Evolutionary conservation across 805 yeast species (phyloP).

Genomic region (Candida sanyiensis): DNA sequence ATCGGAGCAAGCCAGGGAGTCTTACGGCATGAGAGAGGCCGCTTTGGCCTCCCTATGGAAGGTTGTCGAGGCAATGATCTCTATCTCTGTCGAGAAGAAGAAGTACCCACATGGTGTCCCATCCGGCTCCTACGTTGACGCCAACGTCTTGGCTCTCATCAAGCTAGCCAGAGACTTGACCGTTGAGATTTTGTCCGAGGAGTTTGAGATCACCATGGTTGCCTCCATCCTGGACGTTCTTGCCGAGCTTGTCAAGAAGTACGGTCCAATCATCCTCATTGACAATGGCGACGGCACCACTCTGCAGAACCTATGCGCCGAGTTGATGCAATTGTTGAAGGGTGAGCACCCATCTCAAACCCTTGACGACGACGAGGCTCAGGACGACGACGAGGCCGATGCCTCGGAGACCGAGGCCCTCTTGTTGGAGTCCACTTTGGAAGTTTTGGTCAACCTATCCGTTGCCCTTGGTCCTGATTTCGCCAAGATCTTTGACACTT

Average conservation of each 20-base stretch:
- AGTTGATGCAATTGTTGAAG: constrained; percentile 66
- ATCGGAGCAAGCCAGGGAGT: constrained; percentile 70
- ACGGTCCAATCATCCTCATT: constrained; percentile 68
- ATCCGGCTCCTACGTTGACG: constrained; percentile 52
- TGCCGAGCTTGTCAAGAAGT: constrained; percentile 56
- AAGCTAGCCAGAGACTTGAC: constrained; percentile 64
- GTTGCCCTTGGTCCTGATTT: constrained; percentile 77
- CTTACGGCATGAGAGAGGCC: constrained; percentile 87
- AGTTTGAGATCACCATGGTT: constrained; percentile 80
- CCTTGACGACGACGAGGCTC: constrained; percentile 62
- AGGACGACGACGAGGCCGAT: constrained; percentile 51
- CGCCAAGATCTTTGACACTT: constrained; percentile 60
- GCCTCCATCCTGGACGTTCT: constrained; percentile 70
- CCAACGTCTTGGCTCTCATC: constrained; percentile 51
- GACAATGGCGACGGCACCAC: constrained; percentile 51
- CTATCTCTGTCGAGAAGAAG: constrained; percentile 42
- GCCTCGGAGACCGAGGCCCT: constrained; percentile 59
- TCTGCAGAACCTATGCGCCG: constrained; percentile 64
- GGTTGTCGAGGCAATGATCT: constrained; percentile 64
- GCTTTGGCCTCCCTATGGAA: constrained; percentile 82
- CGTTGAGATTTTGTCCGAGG: constrained; percentile 59
- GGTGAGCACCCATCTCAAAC: constrained; percentile 83
- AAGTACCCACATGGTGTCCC: constrained; percentile 61
- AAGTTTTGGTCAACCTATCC: constrained; percentile 74
- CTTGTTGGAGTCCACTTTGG: constrained; percentile 78